Conservation (phyloP, 2,329 filamentous ascomycete species). For the Pseudogymnoascus sp. region DNA sequence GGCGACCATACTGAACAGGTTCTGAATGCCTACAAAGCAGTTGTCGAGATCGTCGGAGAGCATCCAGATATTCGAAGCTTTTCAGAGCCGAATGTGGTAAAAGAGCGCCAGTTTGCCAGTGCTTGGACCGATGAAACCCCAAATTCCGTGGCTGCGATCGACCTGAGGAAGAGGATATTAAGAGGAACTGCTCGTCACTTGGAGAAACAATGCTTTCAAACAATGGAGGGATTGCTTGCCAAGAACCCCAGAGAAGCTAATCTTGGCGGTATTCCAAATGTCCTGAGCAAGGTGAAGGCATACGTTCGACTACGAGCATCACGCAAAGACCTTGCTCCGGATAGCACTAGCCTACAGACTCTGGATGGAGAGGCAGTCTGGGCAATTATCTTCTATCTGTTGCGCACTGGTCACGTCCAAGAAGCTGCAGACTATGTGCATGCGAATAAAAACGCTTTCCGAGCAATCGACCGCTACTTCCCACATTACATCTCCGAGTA, state of each 20-base stretch:
- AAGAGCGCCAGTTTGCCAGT: slow-evolving; percentile 65
- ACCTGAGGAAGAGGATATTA: slow-evolving; percentile 71
- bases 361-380: slow-evolving; percentile 79
- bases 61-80: slow-evolving; percentile 49
- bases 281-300: slow-evolving; percentile 83
- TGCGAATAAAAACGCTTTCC: slow-evolving; percentile 69
- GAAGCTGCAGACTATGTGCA: slow-evolving; percentile 85
- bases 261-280: slow-evolving; percentile 79
- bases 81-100: slow-evolving; percentile 55
- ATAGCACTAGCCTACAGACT: slow-evolving; percentile 72
- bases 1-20: slow-evolving; percentile 68
- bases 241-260: slow-evolving; percentile 85
- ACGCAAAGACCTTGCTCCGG: slow-evolving; percentile 75
- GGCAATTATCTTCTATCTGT: slow-evolving; percentile 87
- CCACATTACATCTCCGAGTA: slow-evolving; percentile 81
- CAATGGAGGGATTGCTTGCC: slow-evolving; percentile 68
- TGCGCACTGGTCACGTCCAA: slow-evolving; percentile 73
- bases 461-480: slow-evolving; percentile 85
- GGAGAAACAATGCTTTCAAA: slow-evolving; percentile 70
- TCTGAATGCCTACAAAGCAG: slow-evolving; percentile 72
- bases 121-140: slow-evolving; percentile 70
- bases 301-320: slow-evolving; percentile 76
- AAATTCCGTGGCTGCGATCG: slow-evolving; percentile 54
- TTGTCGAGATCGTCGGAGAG: slow-evolving; percentile 73
- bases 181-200: slow-evolving; percentile 71